Evolutionary conservation across 495 filamentous ascomycete genomes (phyloP).

Genomic region (Xylaria intraflava): DNA sequence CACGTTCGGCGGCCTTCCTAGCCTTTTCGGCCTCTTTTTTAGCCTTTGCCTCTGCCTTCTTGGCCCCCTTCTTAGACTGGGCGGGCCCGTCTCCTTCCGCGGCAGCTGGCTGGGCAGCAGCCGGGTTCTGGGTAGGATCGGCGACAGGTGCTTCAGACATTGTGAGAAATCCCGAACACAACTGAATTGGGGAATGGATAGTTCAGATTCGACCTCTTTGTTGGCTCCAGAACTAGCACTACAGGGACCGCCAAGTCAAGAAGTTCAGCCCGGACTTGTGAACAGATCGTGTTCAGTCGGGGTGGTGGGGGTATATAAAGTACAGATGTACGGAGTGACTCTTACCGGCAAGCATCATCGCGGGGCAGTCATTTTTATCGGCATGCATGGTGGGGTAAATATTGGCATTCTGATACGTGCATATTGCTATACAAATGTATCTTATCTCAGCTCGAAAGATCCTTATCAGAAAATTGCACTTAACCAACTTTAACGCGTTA

Average conservation of each 20-base stretch:
- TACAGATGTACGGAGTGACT: conserved; percentile 10
- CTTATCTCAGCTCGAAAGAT: conserved; percentile 16
- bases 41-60: conserved; percentile 51
- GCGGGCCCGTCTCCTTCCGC: conserved; percentile 14
- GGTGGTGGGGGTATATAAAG: background rate
- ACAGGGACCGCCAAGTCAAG: background rate
- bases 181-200: background rate
- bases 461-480: conserved; percentile 1
- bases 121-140: conserved; percentile 18
- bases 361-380: conserved; percentile 20
- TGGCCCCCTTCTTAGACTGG: conserved; percentile 49
- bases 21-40: conserved; percentile 46
- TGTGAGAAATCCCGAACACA: conserved; percentile 13
- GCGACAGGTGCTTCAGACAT: conserved; percentile 9
- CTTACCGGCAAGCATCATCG: conserved; percentile 20
- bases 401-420: conserved; percentile 5
- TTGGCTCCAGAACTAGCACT: background rate
- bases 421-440: conserved; percentile 12
- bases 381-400: conserved; percentile 5
- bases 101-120: conserved; percentile 15
- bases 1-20: conserved; percentile 43
- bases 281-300: background rate
- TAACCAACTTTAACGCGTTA: background rate
- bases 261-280: background rate
- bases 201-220: background rate